A percentile compares a stretch with the other conserved stretches of the same genome.
Evolutionary conservation across 768 basidiomycete genomes (phyloP).

Genomic region (Kwoniella botswanensis): DNA sequence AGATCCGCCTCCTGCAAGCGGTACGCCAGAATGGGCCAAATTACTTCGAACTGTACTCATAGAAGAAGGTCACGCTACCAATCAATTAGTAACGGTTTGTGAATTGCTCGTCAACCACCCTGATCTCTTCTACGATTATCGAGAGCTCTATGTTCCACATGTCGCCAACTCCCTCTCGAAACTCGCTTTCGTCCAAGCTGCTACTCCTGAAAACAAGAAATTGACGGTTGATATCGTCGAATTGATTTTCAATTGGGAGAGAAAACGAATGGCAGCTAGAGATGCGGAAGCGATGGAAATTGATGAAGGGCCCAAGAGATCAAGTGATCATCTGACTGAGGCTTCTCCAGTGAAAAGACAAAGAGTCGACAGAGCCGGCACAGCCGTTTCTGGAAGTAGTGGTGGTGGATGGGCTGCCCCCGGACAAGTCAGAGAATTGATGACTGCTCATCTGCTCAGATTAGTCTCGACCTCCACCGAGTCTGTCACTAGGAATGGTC

Average conservation of each 20-base stretch:
- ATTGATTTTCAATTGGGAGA: slow-evolving; percentile 91
- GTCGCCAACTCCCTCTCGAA: slow-evolving; percentile 89
- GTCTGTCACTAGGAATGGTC: slow-evolving; percentile 55
- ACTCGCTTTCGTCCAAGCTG: slow-evolving; percentile 73
- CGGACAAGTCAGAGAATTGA: slow-evolving; percentile 78
- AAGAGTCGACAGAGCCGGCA: slow-evolving; percentile 57
- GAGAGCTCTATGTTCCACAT: slow-evolving; percentile 88
- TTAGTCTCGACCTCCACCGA: slow-evolving; percentile 70
- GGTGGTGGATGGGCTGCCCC: slow-evolving; percentile 72
- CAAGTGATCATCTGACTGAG: slow-evolving; percentile 23
- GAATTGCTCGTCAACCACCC: slow-evolving; percentile 90
- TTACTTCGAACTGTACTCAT: slow-evolving; percentile 81
- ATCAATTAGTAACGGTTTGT: slow-evolving; percentile 78
- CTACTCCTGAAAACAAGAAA: slow-evolving; percentile 78
- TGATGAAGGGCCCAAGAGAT: slow-evolving; percentile 49
- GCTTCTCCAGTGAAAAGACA: slow-evolving; percentile 53
- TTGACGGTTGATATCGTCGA: slow-evolving; percentile 89
- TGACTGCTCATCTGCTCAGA: slow-evolving; percentile 94
- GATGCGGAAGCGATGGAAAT: slow-evolving; percentile 63
- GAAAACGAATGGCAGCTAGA: slow-evolving; percentile 55
- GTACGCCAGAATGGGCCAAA: slow-evolving; percentile 77
- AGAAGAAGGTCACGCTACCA: slow-evolving; percentile 76
- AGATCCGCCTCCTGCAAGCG: slow-evolving; percentile 58
- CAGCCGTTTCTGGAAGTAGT: slow-evolving; percentile 53
- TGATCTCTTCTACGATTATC: slow-evolving; percentile 87